Base-by-base conservation (phyloP, 1,139 yeast genomes). In the Nakaseomyces bracarensis region DNA sequence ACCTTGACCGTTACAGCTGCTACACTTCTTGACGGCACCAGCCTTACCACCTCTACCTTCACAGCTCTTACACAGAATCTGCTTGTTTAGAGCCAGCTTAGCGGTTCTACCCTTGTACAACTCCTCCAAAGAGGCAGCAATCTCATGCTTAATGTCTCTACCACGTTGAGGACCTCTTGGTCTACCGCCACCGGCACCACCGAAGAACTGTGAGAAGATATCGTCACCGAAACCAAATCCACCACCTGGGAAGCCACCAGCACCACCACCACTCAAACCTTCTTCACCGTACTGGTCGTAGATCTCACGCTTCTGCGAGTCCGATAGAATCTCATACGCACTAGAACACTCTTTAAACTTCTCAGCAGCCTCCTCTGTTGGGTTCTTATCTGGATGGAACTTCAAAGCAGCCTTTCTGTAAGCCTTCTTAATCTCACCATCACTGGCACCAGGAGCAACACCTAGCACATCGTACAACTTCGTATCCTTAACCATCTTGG, bases 31-130 rank as follows among this genome's bases (percentile, higher is more conserved):
- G 54, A 89, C 94, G 48, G 86, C 74, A 47, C 94, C 95, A 54
- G 79, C 86, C 63, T 86, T 86, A 68, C 98, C 98, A 65, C 99
- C 99, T 60, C 80, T 79, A 58, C 98, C 99, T 44, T 85, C 82
- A 73, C 99, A 91, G 39, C 75, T 61, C 60, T 77, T 75, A 77
- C 99, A 91, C 56, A 87, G 68, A 43, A 89, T 75, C 44, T 96
- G 89, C 71, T 87, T 87, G 70, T 89, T 89, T 52, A 91, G 74
- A 4, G 97, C 96, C 68, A 91, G 75, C 69, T 91, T 91, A 48
- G 96, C 80, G 39, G 87, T 81, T 70, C 91, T 84, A 52, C 99
- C 99, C 69, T 85, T 87, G 76, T 81, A 93, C 53, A 87, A 72
- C 63, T 91, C 97, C 67, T 89, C 96, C 60, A 91, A 75, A 38